These are phyloP conservation scores for Coelastrella sp. DNA, from an alignment of 139 green algal genomes.

Conservation along the genomic window DNA sequence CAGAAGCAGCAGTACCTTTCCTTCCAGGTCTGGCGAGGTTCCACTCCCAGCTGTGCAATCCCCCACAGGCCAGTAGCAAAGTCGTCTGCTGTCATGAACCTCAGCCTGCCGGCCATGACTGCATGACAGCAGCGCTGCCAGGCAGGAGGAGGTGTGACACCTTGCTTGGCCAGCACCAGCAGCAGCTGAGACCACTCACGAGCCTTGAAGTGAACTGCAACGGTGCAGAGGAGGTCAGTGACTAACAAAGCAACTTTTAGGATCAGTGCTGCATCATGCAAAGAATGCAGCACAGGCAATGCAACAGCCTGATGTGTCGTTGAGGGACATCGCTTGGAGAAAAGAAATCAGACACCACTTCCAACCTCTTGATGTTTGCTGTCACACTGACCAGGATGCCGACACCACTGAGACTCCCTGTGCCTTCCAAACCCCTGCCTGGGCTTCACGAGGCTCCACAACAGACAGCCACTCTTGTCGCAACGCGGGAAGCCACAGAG, in stretches of 20 bases:
- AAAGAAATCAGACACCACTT: too few relatives aligned
- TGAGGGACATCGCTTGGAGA: too few relatives aligned
- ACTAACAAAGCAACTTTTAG: neutral
- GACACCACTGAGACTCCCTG: too few relatives aligned
- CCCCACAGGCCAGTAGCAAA: slow-evolving; percentile 8
- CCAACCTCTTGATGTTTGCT: too few relatives aligned
- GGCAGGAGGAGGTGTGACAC: neutral
- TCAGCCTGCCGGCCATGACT: neutral
- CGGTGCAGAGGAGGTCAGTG: neutral
- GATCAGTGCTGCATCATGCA: neutral
- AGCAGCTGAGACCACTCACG: slow-evolving; percentile 43
- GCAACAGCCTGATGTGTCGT: neutral
- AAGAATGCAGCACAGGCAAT: neutral
- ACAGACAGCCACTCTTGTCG: too few relatives aligned
- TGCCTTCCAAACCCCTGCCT: too few relatives aligned
- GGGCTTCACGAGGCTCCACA: too few relatives aligned
- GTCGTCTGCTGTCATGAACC: slow-evolving; percentile 10
- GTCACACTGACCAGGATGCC: too few relatives aligned
- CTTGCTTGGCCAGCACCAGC: slow-evolving; percentile 27
- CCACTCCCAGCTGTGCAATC: slow-evolving; percentile 25
- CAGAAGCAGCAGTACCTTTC: slow-evolving; percentile 15
- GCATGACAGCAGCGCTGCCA: slow-evolving; percentile 29
- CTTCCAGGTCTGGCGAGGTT: neutral
- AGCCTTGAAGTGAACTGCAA: slow-evolving; percentile 37
- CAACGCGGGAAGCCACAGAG: too few relatives aligned